phyloP scores from a whole-genome alignment of 2,329 filamentous ascomycete genomes.

The Coniochaeta ligniaria region DNA sequence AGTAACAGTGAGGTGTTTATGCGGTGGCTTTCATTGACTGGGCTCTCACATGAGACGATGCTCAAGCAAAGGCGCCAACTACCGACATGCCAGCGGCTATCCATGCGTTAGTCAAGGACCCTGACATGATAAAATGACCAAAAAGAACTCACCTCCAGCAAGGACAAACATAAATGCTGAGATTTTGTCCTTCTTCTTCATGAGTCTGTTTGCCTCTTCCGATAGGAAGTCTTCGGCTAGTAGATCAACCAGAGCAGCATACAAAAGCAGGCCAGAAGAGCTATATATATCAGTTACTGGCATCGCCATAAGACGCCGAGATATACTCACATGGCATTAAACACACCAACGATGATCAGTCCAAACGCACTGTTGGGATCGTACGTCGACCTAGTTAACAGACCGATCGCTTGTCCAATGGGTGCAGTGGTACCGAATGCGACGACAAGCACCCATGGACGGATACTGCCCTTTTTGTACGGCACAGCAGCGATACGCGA shows the following conservation, averaged over 20 bases:
- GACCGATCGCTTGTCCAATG: conserved; percentile 57
- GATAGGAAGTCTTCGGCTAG: conserved; percentile 60
- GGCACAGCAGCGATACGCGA: conserved; percentile 63
- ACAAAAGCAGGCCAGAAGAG: conserved; percentile 54
- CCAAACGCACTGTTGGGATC: conserved; percentile 58
- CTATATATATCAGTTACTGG: conserved; percentile 18
- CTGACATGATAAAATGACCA: neutral
- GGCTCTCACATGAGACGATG: neutral
- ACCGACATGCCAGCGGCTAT: conserved; percentile 24
- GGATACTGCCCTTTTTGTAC: conserved; percentile 46
- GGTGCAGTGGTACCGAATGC: conserved; percentile 59
- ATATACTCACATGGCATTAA: conserved; percentile 54
- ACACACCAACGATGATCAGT: conserved; percentile 56
- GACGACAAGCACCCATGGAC: conserved; percentile 54
- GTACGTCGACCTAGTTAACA: conserved; percentile 48
- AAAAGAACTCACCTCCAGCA: conserved; percentile 35
- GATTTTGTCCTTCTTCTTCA: conserved; percentile 47
- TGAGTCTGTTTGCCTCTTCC: conserved; percentile 40
- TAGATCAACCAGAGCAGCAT: conserved; percentile 56
- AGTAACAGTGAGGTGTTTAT: neutral
- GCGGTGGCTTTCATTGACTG: neutral
- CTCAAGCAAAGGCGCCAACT: conserved; percentile 25
- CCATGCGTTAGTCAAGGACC: conserved; percentile 1
- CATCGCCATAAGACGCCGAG: neutral
- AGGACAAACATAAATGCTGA: conserved; percentile 44